Evolutionary conservation across 73 alveolate genomes (phyloP), one percentile per base, ranked within the genome.

Genomic region (Paramecium tetraurelia): DNA sequence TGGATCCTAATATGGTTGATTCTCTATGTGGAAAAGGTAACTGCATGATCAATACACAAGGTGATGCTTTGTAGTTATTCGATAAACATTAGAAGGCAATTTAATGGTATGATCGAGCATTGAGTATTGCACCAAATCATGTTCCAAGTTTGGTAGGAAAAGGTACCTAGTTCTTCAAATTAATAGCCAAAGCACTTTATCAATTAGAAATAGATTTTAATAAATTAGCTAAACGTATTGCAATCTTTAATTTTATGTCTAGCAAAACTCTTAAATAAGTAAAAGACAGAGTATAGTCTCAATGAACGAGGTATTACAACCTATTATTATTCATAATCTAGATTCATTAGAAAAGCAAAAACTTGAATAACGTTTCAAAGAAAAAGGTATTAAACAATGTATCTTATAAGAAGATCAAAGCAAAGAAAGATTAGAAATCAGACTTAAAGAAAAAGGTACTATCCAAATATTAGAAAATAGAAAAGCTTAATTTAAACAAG

Each of bases 1-100:
- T 63, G 7, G 84, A 63, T 63, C 84, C 84, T 12, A 63, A 63
- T 63, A 63, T 63, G 84, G 46, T 63, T 31, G 84, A 63, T 31
- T 63, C 84, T 12, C 11, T 31, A 33, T 63, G 50, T 27, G 84
- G 84, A 33, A 63, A 63, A 33, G 84, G 84, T 63, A 63, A 27
- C 20, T 40, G 48, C 10, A 6, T 1, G 1, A 1, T 63, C 3
- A 31, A 63, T 63, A 53, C 5, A 18, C 2, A 31, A 63, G 84
- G 84, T 12, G 84, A 63, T 63, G 84, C 46, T 31, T 63, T 63
- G 27, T 33, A 63, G 46, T 63, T 4, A 63, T 63, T 63, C 9
- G 84, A 63, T 27, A 63, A 63, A 63, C 9, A 63, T 33, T 31
- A 63, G 46, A 63, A 63, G 24, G 84, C 84, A 4, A 63, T 63